Percentiles rank a stretch among this genome's conserved stretches.
Conservation (phyloP, 1,139 yeast species). For the Arxiozyma slooffiae region DNA sequence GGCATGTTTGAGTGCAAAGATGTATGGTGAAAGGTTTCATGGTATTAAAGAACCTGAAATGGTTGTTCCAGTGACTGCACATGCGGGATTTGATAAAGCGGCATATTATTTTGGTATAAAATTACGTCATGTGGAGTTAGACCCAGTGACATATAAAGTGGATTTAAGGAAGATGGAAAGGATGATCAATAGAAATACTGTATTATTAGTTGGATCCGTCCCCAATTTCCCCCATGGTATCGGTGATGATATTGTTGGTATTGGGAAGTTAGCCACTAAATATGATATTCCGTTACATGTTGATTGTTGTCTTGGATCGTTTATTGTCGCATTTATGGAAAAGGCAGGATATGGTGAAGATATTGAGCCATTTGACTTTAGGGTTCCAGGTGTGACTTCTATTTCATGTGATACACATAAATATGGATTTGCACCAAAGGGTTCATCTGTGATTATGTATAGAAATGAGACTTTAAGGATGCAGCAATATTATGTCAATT, state of each 20-base stretch:
- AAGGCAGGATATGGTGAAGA: constrained; percentile 46
- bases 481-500: constrained; percentile 72
- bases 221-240: constrained; percentile 97
- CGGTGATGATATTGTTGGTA: constrained; percentile 72
- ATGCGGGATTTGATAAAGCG: constrained; percentile 94
- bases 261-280: constrained; percentile 55
- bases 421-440: constrained; percentile 97
- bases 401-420: constrained; percentile 96
- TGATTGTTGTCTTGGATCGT: constrained; percentile 92
- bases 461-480: constrained; percentile 55
- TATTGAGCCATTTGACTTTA: constrained; percentile 70
- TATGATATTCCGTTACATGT: constrained; percentile 78
- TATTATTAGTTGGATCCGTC: constrained; percentile 81
- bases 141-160: constrained; percentile 58
- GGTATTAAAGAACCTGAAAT: constrained; percentile 75
- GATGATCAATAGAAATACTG: constrained; percentile 68
- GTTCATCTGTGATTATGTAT: constrained; percentile 88
- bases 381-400: constrained; percentile 90
- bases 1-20: constrained; percentile 75
- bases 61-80: constrained; percentile 80
- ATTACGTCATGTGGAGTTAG: constrained; percentile 70
- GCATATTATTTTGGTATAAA: constrained; percentile 83
- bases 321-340: constrained; percentile 71
- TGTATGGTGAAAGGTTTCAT: constrained; percentile 43
- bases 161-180: constrained; percentile 52